Percentiles rank a stretch among this genome's conserved stretches.
These are phyloP conservation scores for Postia placenta DNA, from an alignment of 768 basidiomycete genomes.

Conservation along the genomic window DNA sequence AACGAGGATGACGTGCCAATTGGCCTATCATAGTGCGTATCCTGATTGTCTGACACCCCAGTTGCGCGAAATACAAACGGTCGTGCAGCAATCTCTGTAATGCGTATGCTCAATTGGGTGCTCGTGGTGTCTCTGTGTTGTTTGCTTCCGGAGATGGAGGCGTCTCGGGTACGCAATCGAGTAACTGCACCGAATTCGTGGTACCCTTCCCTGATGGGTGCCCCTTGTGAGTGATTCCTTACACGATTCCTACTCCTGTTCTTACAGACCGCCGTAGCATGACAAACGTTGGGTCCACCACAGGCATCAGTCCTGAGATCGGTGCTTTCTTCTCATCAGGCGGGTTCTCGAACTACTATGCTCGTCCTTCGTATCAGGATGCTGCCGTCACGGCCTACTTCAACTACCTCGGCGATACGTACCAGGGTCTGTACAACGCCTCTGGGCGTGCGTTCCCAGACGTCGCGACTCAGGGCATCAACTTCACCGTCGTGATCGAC, in stretches of 20 bases:
- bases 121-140: constrained; percentile 28
- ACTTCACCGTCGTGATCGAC: constrained; percentile 37
- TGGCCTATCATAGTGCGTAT: constrained; percentile 6
- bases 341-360: constrained; percentile 26
- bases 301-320: constrained; percentile 21
- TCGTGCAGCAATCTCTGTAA: constrained; percentile 26
- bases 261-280: constrained; percentile 3
- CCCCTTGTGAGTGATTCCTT: constrained; percentile 21
- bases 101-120: constrained; percentile 28
- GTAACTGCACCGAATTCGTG: constrained; percentile 24
- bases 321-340: constrained; percentile 22
- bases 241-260: neutral
- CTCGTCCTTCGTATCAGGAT: constrained; percentile 19
- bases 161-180: constrained; percentile 20
- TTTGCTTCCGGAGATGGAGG: constrained; percentile 34
- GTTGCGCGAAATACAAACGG: no score
- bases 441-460: constrained; percentile 50
- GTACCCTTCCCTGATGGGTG: constrained; percentile 31
- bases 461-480: constrained; percentile 49
- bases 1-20: constrained; percentile 17
- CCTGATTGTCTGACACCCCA: neutral
- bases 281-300: constrained; percentile 65
- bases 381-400: constrained; percentile 15
- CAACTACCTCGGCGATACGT: constrained; percentile 12
- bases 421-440: constrained; percentile 18